Evolutionary conservation across 192 early-diverging fungal genomes (phyloP).

Genomic region (Blastocladiella britannica): DNA sequence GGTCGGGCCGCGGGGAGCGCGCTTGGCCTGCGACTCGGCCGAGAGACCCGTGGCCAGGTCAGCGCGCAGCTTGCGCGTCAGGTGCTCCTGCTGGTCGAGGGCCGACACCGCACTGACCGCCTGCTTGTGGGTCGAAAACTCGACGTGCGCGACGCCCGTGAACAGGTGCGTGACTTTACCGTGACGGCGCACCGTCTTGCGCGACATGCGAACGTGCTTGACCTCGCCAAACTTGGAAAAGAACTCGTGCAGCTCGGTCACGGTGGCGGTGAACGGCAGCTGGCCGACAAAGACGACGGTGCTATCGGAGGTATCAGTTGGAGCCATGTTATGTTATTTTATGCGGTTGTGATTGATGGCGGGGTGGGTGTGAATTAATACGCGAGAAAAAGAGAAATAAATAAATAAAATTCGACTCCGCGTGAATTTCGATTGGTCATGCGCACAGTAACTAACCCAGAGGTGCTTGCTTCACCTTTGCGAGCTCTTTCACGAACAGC

Average conservation of each 20-base stretch:
- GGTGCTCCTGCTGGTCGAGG: neutral
- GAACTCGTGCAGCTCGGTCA: slow-evolving; percentile 28
- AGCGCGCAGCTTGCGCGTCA: neutral
- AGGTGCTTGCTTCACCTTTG: no score
- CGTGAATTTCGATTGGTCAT: no score
- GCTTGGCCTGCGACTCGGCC: no score
- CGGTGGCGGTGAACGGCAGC: slow-evolving; percentile 42
- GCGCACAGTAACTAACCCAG: no score
- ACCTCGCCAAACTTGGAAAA: slow-evolving; percentile 45
- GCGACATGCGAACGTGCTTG: slow-evolving; percentile 39
- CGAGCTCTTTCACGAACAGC: no score
- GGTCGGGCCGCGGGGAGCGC: neutral
- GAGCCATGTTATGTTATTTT: no score
- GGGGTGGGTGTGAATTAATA: no score
- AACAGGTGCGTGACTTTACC: slow-evolving; percentile 40
- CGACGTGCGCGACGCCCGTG: slow-evolving; percentile 3
- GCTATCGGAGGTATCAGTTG: no score
- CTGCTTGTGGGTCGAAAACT: neutral
- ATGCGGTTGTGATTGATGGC: neutral
- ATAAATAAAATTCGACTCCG: no score
- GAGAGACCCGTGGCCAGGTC: neutral
- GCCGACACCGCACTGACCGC: neutral
- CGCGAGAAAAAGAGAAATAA: no score
- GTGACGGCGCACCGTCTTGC: slow-evolving; percentile 20
- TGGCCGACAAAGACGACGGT: slow-evolving; percentile 35